Evolutionary conservation across 2,329 filamentous ascomycete species (phyloP).

Genomic region (Juglanconis juglandina): DNA sequence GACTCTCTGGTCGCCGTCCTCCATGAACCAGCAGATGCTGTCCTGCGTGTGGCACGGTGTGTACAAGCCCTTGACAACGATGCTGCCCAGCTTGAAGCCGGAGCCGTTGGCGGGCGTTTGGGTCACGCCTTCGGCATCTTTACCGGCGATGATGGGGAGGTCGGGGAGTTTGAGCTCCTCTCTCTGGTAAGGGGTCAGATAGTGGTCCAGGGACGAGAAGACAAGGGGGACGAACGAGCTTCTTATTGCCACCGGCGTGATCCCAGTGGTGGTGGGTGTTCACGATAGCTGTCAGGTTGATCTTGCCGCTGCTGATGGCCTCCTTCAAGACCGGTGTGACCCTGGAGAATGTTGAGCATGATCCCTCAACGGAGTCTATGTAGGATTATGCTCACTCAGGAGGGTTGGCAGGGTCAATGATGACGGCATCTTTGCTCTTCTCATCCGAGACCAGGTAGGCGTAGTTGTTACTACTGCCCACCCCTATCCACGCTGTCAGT

Average conservation of each 20-base stretch:
- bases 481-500: slow-evolving; percentile 50
- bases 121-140: slow-evolving; percentile 77
- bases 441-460: slow-evolving; percentile 79
- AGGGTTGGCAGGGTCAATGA: slow-evolving; percentile 78
- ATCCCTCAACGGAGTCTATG: too few relatives aligned
- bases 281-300: slow-evolving; percentile 84
- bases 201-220: too few relatives aligned
- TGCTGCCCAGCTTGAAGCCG: slow-evolving; percentile 77
- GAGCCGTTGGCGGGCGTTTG: slow-evolving; percentile 72
- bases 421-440: slow-evolving; percentile 71
- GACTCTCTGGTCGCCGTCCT: slow-evolving; percentile 70
- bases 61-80: slow-evolving; percentile 82
- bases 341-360: slow-evolving; percentile 32
- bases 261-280: slow-evolving; percentile 98
- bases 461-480: slow-evolving; percentile 76
- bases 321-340: slow-evolving; percentile 67
- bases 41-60: slow-evolving; percentile 98
- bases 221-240: slow-evolving; percentile 56
- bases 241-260: slow-evolving; percentile 86
- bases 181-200: slow-evolving; percentile 23
- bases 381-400: slow-evolving; percentile 57
- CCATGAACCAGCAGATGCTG: slow-evolving; percentile 91
- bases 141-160: slow-evolving; percentile 81
- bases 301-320: slow-evolving; percentile 65
- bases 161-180: slow-evolving; percentile 52